These are phyloP conservation scores for Penicillium sp. DNA, from an alignment of 2,329 filamentous ascomycete species.

Conservation along the genomic window DNA sequence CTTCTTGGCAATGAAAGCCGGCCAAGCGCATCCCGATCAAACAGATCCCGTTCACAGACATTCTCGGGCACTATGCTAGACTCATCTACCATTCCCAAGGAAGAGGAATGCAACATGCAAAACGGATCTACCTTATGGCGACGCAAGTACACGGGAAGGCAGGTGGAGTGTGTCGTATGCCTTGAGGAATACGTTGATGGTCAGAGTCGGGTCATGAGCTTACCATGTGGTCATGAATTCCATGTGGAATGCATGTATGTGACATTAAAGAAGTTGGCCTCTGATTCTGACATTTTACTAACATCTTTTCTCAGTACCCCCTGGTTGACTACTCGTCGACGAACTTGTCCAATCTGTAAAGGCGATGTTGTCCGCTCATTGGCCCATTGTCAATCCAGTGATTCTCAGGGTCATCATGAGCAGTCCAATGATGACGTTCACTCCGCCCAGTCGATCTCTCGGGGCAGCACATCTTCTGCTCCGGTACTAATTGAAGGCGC, in stretches of 20 bases:
- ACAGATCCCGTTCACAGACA: slow-evolving; percentile 41
- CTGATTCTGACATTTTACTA: slow-evolving; percentile 20
- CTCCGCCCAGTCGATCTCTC: slow-evolving; percentile 45
- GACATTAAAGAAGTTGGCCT: background rate
- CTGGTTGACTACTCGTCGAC: slow-evolving; percentile 90
- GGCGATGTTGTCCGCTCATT: slow-evolving; percentile 79
- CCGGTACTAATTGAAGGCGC: slow-evolving; percentile 48
- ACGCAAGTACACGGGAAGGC: slow-evolving; percentile 61
- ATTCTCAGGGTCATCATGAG: slow-evolving; percentile 36
- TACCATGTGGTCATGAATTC: slow-evolving; percentile 97
- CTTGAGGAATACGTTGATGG: slow-evolving; percentile 95
- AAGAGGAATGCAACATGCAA: slow-evolving; percentile 48
- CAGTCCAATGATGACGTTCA: slow-evolving; percentile 46
- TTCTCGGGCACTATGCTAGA: slow-evolving; percentile 32
- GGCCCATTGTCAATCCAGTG: slow-evolving; percentile 44
- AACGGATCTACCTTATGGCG: slow-evolving; percentile 45
- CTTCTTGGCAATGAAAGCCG: slow-evolving; percentile 55
- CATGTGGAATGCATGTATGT: slow-evolving; percentile 98
- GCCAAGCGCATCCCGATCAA: slow-evolving; percentile 30
- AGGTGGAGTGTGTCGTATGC: slow-evolving; percentile 92
- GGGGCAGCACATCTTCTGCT: slow-evolving; percentile 52
- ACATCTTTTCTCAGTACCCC: slow-evolving; percentile 65
- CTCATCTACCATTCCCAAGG: slow-evolving; percentile 26
- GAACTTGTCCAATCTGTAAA: slow-evolving; percentile 99
- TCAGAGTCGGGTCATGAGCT: slow-evolving; percentile 90